Evolutionary conservation across 352 stramenopile species (phyloP).

Genomic region (Phytophthora niederhauseri): DNA sequence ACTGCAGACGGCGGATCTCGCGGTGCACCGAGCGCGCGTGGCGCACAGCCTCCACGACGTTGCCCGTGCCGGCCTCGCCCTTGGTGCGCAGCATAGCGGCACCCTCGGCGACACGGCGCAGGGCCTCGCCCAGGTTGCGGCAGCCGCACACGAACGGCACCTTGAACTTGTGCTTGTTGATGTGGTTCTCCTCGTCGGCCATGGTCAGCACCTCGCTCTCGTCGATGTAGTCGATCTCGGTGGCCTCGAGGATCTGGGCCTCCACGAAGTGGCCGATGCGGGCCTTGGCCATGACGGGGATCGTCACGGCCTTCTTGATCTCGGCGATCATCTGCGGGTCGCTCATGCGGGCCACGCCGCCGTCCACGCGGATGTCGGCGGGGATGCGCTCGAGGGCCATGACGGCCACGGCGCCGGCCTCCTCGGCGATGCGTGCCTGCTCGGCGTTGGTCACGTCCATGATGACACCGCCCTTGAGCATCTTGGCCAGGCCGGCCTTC

Average conservation of each 20-base stretch:
- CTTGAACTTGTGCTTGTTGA: constrained; percentile 97
- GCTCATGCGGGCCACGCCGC: constrained; percentile 97
- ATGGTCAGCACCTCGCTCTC: constrained; percentile 98
- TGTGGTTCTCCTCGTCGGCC: constrained; percentile 98
- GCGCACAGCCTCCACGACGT: constrained; percentile 98
- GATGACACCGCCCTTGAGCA: constrained; percentile 99
- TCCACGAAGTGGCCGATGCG: constrained; percentile 99
- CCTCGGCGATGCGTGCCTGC: constrained; percentile 97
- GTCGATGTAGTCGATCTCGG: constrained; percentile 99
- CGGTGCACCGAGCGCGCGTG: constrained; percentile 94
- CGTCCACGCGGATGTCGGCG: constrained; percentile 96
- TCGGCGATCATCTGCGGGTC: constrained; percentile 98
- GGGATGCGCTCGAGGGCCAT: constrained; percentile 99
- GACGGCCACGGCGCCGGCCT: constrained; percentile 96
- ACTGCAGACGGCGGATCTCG: constrained; percentile 91
- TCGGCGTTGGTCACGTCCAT: constrained; percentile 95
- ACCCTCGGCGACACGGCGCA: constrained; percentile 95
- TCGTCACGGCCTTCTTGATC: constrained; percentile 99
- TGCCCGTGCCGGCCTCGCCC: constrained; percentile 98
- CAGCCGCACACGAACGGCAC: constrained; percentile 99
- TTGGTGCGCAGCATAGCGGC: constrained; percentile 98
- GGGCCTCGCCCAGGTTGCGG: constrained; percentile 97
- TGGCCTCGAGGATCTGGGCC: constrained; percentile 97
- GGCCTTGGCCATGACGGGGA: constrained; percentile 99
- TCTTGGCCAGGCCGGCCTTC: constrained; percentile 97